phyloP scores from a whole-genome alignment of 495 filamentous ascomycete genomes.

The Penicillium argentinense region DNA sequence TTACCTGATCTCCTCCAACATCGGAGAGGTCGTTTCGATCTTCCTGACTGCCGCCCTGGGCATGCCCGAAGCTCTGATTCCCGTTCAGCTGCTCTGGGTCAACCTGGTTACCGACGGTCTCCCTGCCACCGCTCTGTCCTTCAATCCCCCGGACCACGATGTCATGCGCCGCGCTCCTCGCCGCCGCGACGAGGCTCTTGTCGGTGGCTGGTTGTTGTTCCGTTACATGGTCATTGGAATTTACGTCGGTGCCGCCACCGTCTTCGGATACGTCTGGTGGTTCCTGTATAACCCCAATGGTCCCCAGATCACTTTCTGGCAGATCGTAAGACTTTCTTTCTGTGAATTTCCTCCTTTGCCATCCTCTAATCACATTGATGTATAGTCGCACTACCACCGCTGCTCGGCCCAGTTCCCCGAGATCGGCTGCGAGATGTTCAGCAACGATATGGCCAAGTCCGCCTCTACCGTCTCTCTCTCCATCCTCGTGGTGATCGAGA shows the following conservation, averaged over 20 bases:
- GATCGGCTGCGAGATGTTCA: conserved; percentile 94
- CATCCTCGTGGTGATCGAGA: conserved; percentile 95
- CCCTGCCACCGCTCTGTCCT: conserved; percentile 92
- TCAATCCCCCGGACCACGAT: conserved; percentile 97
- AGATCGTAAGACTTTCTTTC: conserved; percentile 57
- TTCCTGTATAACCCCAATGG: conserved; percentile 95
- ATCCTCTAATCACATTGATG: conserved; percentile 15
- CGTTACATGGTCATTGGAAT: conserved; percentile 94
- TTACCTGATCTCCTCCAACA: conserved; percentile 98
- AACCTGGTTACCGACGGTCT: conserved; percentile 98
- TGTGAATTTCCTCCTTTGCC: neutral
- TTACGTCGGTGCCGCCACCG: conserved; percentile 93
- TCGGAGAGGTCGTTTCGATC: conserved; percentile 98
- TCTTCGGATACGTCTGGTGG: conserved; percentile 99
- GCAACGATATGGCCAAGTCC: conserved; percentile 82
- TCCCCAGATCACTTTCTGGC: conserved; percentile 89
- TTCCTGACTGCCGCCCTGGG: conserved; percentile 96
- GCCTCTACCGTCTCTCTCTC: conserved; percentile 94
- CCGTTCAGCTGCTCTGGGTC: conserved; percentile 98
- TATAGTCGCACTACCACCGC: conserved; percentile 83
- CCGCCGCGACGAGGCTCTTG: conserved; percentile 87
- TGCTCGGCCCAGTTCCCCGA: conserved; percentile 85
- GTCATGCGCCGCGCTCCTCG: conserved; percentile 92
- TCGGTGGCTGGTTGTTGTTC: conserved; percentile 96
- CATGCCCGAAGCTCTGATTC: conserved; percentile 97